Percentiles rank a stretch among this genome's conserved stretches.
Conservation (phyloP, 495 filamentous ascomycete genomes). For the Penicillium psychrofluorescens region DNA sequence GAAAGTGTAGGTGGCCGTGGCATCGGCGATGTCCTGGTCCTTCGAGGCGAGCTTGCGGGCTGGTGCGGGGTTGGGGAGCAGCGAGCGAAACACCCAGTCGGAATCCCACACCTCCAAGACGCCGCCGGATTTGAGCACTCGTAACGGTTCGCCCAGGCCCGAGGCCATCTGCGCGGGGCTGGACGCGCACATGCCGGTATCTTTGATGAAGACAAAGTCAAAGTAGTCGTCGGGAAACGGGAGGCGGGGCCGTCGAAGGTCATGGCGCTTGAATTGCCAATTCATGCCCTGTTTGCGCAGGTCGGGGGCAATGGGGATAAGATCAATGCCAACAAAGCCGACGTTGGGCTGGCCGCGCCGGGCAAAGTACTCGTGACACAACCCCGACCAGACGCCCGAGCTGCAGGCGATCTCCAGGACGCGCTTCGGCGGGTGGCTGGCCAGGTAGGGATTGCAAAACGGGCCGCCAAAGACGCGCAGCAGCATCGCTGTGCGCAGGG, state of each 20-base stretch:
- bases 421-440: constrained; percentile 59
- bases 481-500: constrained; percentile 72
- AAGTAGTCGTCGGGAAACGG: constrained; percentile 82
- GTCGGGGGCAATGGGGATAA: constrained; percentile 68
- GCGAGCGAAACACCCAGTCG: constrained; percentile 67
- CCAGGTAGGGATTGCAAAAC: constrained; percentile 62
- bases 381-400: constrained; percentile 80
- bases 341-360: constrained; percentile 52
- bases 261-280: constrained; percentile 85
- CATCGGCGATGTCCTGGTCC: constrained; percentile 54
- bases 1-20: constrained; percentile 72
- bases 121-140: constrained; percentile 72
- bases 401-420: constrained; percentile 88
- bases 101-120: constrained; percentile 83
- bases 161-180: constrained; percentile 53
- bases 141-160: constrained; percentile 68
- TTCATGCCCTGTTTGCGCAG: constrained; percentile 67
- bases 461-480: constrained; percentile 74
- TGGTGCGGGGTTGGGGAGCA: constrained; percentile 67
- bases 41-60: constrained; percentile 44
- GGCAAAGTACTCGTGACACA: constrained; percentile 71
- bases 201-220: constrained; percentile 86
- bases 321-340: constrained; percentile 78
- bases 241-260: constrained; percentile 64
- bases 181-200: constrained; percentile 62